Evolutionary conservation across 2,329 filamentous ascomycete species (phyloP), one percentile per base, ranked within the genome.

Genomic region (Botrytis elliptica): DNA sequence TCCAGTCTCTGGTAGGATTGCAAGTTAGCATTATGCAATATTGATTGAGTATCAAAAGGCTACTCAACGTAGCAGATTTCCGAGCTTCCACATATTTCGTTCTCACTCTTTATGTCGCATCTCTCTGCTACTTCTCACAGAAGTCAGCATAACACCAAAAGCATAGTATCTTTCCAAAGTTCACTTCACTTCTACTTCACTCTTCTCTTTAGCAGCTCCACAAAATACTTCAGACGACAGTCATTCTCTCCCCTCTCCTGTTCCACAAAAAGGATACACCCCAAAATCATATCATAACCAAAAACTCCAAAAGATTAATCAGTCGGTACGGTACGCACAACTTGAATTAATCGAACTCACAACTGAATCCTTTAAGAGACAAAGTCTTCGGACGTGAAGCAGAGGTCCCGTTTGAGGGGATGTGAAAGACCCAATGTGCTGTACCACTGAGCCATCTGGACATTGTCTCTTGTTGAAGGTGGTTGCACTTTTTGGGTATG

Each of bases 401-500:
- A 66, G 64, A 22, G 44, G 29, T n/a, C 64, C 64, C 44, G 20
- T 38, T 38, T 52, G 29, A 52, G 29, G 63, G 44, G 12, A 38
- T 38, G 12, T 52, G 29, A 38, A 66, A 52, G 33, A 66, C 29
- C 8, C 33, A 36, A 2, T 36, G 20, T 49, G 29, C 36, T 66
- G 18, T 66, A 49, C 10, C 44, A 66, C 10, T 38, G 42, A 25
- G 29, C 20, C 29, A 66, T 66, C 29, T 38, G 29, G 64, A 66
- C 2, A 16, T 66, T 36, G 29, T n/a, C 14, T 52, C 25, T 66
- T 66, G 64, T 12, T 52, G 64, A 20, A 49, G 12, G 33, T 29
- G 0, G 8, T 6, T 8, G 20, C 7, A 20, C 0, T 36, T 6
- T n/a, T 38, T 49, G 6, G 3, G 25, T n/a, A 5, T 20, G 10